These are phyloP conservation scores for Penicillium sp. DNA, from an alignment of 2,329 filamentous ascomycete species.

Conservation along the genomic window DNA sequence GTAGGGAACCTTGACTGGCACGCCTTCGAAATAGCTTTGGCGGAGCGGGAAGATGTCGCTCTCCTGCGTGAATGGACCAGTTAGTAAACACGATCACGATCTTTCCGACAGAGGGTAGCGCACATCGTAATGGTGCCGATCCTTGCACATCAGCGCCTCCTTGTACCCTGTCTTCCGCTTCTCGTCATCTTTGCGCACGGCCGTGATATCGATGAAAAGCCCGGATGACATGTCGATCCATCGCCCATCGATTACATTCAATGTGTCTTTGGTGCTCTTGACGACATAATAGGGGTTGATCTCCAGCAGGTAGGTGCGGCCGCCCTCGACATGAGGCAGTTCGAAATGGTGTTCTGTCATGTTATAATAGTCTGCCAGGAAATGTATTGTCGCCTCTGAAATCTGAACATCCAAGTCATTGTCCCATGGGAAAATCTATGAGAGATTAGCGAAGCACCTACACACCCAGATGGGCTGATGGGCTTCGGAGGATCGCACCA, in stretches of 20 bases:
- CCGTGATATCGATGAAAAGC: constrained; percentile 61
- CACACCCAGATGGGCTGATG: no score
- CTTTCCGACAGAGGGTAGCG: constrained; percentile 10
- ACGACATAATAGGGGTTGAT: constrained; percentile 57
- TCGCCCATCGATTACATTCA: constrained; percentile 59
- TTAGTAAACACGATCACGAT: constrained; percentile 1
- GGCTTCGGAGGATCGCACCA: no score
- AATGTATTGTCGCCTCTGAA: constrained; percentile 53
- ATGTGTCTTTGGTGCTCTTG: constrained; percentile 44
- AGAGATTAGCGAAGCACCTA: constrained; percentile 7
- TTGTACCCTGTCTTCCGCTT: constrained; percentile 38
- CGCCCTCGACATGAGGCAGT: constrained; percentile 34
- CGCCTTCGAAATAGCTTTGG: constrained; percentile 53
- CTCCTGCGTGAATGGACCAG: constrained; percentile 32
- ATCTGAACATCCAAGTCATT: constrained; percentile 60
- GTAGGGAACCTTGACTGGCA: constrained; percentile 55
- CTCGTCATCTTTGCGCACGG: constrained; percentile 49
- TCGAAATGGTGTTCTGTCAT: constrained; percentile 57
- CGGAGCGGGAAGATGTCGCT: constrained; percentile 58
- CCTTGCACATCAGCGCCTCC: constrained; percentile 55
- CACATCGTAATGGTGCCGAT: constrained; percentile 53
- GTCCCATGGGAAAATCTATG: constrained; percentile 59
- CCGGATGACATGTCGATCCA: constrained; percentile 61
- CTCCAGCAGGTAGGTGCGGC: constrained; percentile 55
- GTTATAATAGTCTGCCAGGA: constrained; percentile 59